A percentile compares a stretch with the other conserved stretches of the same genome.
Evolutionary conservation across 176 grass and related monocot species (phyloP).

Genomic region (Triticum dicoccoides): DNA sequence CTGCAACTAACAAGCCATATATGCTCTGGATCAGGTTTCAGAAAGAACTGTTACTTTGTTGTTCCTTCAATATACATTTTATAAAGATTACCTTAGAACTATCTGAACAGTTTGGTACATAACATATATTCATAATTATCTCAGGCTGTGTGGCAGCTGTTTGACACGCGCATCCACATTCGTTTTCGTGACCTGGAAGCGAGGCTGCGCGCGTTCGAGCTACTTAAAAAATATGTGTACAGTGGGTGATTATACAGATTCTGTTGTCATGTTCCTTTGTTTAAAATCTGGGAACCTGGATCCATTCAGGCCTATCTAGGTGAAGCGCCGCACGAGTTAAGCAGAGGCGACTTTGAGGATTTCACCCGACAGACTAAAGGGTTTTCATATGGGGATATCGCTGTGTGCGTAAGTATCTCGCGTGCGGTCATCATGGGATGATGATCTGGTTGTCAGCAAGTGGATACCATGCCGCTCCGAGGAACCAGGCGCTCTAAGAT

Average conservation of each 20-base stretch:
- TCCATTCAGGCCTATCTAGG: slow-evolving; percentile 75
- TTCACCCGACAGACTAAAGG: slow-evolving; percentile 65
- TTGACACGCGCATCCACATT: slow-evolving; percentile 90
- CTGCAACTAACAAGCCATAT: slow-evolving; percentile 89
- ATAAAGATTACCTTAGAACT: neutral
- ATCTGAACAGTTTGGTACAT: slow-evolving; percentile 20
- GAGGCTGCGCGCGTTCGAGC: slow-evolving; percentile 89
- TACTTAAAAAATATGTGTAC: slow-evolving; percentile 23
- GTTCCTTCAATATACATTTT: neutral
- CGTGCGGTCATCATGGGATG: neutral
- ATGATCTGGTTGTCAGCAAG: too few species aligned
- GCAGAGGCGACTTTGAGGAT: slow-evolving; percentile 70
- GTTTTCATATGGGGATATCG: slow-evolving; percentile 83
- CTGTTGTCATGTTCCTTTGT: neutral
- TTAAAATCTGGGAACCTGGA: slow-evolving; percentile 22
- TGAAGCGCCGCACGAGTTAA: slow-evolving; percentile 74
- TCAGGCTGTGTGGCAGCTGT: slow-evolving; percentile 71
- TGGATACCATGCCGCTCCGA: too few species aligned
- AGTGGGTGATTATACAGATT: neutral
- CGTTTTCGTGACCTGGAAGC: slow-evolving; percentile 82
- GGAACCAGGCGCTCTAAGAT: too few species aligned
- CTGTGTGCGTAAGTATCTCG: slow-evolving; percentile 72
- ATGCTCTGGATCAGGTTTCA: slow-evolving; percentile 73
- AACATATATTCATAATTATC: slow-evolving; percentile 9
- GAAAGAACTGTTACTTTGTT: slow-evolving; percentile 2